phyloP scores from a whole-genome alignment of 148 eudicot genomes.

The Vaccinium darrowii region DNA sequence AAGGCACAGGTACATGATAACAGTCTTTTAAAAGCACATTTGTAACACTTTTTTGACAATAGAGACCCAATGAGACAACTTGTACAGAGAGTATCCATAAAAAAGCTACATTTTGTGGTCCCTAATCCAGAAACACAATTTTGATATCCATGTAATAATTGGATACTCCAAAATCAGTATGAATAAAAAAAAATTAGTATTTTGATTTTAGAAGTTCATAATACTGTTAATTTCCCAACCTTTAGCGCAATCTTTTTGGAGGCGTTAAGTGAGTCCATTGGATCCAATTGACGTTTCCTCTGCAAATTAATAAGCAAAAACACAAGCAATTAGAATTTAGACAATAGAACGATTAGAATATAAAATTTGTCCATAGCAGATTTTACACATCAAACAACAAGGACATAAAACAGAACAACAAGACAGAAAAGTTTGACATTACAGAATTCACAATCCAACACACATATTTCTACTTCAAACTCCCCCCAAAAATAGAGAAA shows the following conservation, averaged over 20 bases:
- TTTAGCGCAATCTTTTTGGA: constrained; percentile 16
- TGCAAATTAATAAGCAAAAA: constrained; percentile 21
- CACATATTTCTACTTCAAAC: background rate
- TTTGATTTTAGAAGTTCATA: background rate
- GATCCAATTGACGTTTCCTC: constrained; percentile 31
- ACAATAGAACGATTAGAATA: background rate
- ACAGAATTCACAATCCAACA: background rate
- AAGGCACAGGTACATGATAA: too few species aligned
- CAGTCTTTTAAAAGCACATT: too few species aligned
- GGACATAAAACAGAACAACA: background rate
- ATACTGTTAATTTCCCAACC: background rate
- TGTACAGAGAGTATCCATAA: too few species aligned
- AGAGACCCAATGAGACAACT: too few species aligned
- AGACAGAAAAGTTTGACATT: background rate
- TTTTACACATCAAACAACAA: background rate
- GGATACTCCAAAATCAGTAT: background rate
- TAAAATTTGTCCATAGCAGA: too few species aligned
- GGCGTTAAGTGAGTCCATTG: constrained; percentile 23
- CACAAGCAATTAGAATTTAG: background rate
- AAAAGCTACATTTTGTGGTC: too few species aligned
- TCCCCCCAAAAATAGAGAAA: background rate
- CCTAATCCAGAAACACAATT: too few species aligned
- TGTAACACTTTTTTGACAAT: too few species aligned
- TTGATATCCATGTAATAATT: too few species aligned
- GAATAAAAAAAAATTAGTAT: background rate